Percentiles rank a stretch among this genome's conserved stretches.
These are phyloP conservation scores for Pseudopithomyces maydicus DNA, from an alignment of 2,329 filamentous ascomycete genomes.

Conservation along the genomic window DNA sequence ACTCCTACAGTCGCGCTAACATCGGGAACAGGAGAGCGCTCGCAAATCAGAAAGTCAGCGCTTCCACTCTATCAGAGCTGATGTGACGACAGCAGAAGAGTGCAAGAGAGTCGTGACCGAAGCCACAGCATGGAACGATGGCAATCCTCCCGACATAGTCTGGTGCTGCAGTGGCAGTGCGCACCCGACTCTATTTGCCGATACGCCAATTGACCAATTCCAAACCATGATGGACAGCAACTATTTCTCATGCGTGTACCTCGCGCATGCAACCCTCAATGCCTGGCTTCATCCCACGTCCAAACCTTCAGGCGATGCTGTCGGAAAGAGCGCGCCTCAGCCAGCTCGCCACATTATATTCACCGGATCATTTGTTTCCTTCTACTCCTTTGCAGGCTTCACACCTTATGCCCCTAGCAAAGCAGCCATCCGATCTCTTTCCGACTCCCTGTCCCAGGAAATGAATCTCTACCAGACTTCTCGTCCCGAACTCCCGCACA, in stretches of 20 bases:
- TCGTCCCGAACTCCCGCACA: conserved; percentile 27
- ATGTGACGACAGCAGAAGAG: conserved; percentile 10
- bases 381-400: conserved; percentile 18
- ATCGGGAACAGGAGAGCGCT: conserved; percentile 6
- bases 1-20: not conserved
- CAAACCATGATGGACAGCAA: conserved; percentile 47
- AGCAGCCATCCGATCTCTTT: conserved; percentile 16
- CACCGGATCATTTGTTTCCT: conserved; percentile 19
- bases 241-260: conserved; percentile 49
- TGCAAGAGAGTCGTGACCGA: conserved; percentile 13
- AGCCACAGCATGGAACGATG: conserved; percentile 14
- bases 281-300: conserved; percentile 29
- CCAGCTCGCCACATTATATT: conserved; percentile 18
- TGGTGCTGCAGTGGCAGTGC: conserved; percentile 20
- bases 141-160: conserved; percentile 16
- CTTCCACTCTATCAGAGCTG: conserved; percentile 14
- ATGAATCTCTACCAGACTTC: conserved; percentile 44
- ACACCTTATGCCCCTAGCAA: conserved; percentile 16
- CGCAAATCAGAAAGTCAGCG: conserved; percentile 12
- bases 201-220: conserved; percentile 42
- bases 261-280: conserved; percentile 43
- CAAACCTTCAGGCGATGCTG: not conserved
- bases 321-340: not conserved
- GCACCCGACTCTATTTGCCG: conserved; percentile 42
- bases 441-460: conserved; percentile 18